Evolutionary conservation across 805 yeast species (phyloP).

Genomic region (Candida gorgasii): DNA sequence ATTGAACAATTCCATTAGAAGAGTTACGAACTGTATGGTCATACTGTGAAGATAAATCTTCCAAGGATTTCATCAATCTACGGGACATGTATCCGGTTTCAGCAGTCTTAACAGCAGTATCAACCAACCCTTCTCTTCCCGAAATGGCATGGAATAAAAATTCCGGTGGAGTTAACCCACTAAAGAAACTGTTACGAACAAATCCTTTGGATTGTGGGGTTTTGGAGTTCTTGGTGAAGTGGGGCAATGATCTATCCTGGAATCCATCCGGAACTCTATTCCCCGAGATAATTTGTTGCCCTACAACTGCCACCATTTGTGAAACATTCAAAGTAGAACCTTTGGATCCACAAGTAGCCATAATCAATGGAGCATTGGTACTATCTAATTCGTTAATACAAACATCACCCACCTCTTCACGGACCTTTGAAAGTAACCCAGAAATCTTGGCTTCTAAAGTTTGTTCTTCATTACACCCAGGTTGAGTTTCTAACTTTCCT

Average conservation of each 20-base stretch:
- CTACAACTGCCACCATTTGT: constrained; percentile 99
- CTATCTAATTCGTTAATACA: constrained; percentile 90
- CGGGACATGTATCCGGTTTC: constrained; percentile 99
- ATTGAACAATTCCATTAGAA: constrained; percentile 94
- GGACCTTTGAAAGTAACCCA: constrained; percentile 91
- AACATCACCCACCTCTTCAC: constrained; percentile 98
- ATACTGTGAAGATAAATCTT: constrained; percentile 90
- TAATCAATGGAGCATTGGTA: constrained; percentile 92
- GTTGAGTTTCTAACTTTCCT: constrained; percentile 95
- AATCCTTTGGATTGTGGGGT: constrained; percentile 98
- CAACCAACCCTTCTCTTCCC: constrained; percentile 99
- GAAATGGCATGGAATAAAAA: constrained; percentile 98
- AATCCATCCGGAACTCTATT: constrained; percentile 99
- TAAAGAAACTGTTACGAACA: constrained; percentile 90
- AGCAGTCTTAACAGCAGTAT: constrained; percentile 99
- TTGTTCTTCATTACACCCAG: constrained; percentile 98
- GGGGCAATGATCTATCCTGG: constrained; percentile 97
- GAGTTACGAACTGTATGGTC: constrained; percentile 95
- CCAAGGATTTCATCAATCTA: constrained; percentile 95
- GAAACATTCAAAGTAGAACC: constrained; percentile 98
- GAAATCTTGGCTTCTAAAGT: constrained; percentile 97
- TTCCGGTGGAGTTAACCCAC: constrained; percentile 95
- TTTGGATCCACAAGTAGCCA: constrained; percentile 99
- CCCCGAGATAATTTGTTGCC: constrained; percentile 98
- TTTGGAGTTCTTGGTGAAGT: constrained; percentile 91